phyloP scores from a whole-genome alignment of 257 asterid species.

The Penstemon barbatus region DNA sequence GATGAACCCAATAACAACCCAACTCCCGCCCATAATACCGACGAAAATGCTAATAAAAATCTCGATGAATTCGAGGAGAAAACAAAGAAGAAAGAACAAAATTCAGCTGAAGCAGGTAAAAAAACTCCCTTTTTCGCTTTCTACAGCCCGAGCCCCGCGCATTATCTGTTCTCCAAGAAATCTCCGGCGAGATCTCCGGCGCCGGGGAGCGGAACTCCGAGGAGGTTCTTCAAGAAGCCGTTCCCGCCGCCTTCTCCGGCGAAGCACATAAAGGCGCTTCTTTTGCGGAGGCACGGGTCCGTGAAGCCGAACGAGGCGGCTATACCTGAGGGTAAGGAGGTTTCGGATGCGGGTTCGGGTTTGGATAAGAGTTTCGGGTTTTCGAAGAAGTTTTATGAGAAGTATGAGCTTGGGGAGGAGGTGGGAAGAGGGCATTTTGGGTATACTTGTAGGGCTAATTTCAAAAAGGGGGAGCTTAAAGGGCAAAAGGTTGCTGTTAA shows the following conservation, averaged over 20 bases:
- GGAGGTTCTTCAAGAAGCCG: constrained; percentile 73
- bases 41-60: background rate
- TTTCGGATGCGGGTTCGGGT: constrained; percentile 43
- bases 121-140: constrained; percentile 87
- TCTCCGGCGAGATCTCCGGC: constrained; percentile 45
- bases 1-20: constrained; percentile 19
- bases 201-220: constrained; percentile 54
- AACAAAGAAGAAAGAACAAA: constrained; percentile 20
- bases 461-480: constrained; percentile 81
- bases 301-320: constrained; percentile 72
- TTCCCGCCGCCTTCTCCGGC: constrained; percentile 98
- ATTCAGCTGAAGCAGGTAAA: constrained; percentile 40
- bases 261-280: constrained; percentile 80
- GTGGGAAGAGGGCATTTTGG: constrained; percentile 98
- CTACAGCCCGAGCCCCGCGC: constrained; percentile 98
- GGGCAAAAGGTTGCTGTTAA: constrained; percentile 91
- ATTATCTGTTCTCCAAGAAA: constrained; percentile 71
- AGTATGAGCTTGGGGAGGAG: constrained; percentile 89
- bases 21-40: constrained; percentile 19
- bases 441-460: constrained; percentile 80
- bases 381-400: constrained; percentile 67
- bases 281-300: constrained; percentile 83
- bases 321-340: constrained; percentile 69
- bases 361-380: constrained; percentile 86
- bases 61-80: background rate